Base-by-base conservation (phyloP, 23 red algal species). In the Gracilaria gracilis region DNA sequence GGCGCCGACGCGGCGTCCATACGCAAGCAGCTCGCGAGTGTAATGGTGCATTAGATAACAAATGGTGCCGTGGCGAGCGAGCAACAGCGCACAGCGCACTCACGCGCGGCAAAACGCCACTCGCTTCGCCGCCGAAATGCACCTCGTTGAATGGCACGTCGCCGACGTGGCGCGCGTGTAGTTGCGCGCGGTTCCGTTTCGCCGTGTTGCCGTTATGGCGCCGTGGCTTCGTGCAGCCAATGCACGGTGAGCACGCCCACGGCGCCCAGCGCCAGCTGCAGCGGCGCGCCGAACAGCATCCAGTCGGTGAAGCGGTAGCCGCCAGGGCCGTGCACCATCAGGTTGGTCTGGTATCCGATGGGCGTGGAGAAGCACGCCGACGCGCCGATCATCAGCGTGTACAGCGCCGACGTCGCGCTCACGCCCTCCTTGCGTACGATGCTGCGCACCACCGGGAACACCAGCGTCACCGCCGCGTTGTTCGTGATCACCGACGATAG, bases 401-500 rank as follows among this genome's bases (percentile, higher is more conserved):
- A 95, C 74, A 95, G 19, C 48, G 85, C 92, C 67, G 91, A 48
- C 53, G 50, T 49, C 48, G 69, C 32, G 55, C 62, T 71, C 57
- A 88, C 42, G 19, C 57, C 17, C 46, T 67, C 59, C 24, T 69
- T 28, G 44, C 61, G 17, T 1, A 95, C 65, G 0, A 83, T 76
- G 46, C 70, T 59, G 27, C 42, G 74, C 25, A 95, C 85, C 53
- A 95, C 81, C 11, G 92, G 53, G 49, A 87, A 95, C 34, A 88
- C 47, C 47, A 95, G 57, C 13, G 92, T 58, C 24, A 87, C 92
- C 25, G 92, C 92, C 19, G 83, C 92, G 15, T 88, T 81, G 78
- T 87, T 95, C 8, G 92, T 95, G 57, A 95, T 78, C 55, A 88
- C 83, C 32, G 84, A 88, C 12, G 92, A 69, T 17, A 95, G 75